phyloP scores from a whole-genome alignment of 2,329 filamentous ascomycete genomes.

The Fusarium sp. region DNA sequence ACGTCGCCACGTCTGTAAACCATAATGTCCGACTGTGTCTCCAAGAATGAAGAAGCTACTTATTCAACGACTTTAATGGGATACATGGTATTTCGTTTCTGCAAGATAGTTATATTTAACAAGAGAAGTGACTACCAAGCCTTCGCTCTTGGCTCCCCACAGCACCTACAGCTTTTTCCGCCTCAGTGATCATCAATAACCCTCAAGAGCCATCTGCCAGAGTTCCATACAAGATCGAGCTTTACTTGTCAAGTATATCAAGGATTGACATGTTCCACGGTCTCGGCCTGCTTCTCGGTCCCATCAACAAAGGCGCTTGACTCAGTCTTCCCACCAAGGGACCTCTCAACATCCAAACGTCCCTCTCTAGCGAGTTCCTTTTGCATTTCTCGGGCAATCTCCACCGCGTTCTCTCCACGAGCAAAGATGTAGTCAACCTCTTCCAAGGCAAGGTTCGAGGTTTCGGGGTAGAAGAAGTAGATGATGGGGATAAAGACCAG shows the following conservation, averaged over 20 bases:
- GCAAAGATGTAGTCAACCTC: conserved; percentile 58
- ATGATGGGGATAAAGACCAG: conserved; percentile 56
- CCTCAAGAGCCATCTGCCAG: neutral
- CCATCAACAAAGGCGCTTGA: neutral
- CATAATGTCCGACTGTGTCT: neutral
- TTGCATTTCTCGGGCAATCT: conserved; percentile 21
- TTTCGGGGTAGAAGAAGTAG: conserved; percentile 65
- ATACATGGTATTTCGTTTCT: no score
- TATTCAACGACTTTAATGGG: no score
- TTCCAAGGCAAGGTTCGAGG: conserved; percentile 60
- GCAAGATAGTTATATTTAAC: no score
- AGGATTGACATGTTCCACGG: neutral
- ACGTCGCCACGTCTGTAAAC: neutral
- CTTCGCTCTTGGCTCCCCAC: neutral
- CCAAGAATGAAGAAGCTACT: neutral
- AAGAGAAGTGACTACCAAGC: no score
- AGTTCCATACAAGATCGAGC: accelerated
- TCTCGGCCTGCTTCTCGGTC: neutral
- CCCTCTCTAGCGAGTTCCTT: conserved; percentile 17
- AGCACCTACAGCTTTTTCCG: neutral
- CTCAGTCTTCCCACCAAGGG: neutral
- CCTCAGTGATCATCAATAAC: neutral
- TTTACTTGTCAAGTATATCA: neutral
- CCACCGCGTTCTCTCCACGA: conserved; percentile 13
- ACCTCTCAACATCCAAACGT: conserved; percentile 12